Base-by-base conservation (phyloP, 169 alveolate species). In the Ichthyophthirius multifiliis region DNA sequence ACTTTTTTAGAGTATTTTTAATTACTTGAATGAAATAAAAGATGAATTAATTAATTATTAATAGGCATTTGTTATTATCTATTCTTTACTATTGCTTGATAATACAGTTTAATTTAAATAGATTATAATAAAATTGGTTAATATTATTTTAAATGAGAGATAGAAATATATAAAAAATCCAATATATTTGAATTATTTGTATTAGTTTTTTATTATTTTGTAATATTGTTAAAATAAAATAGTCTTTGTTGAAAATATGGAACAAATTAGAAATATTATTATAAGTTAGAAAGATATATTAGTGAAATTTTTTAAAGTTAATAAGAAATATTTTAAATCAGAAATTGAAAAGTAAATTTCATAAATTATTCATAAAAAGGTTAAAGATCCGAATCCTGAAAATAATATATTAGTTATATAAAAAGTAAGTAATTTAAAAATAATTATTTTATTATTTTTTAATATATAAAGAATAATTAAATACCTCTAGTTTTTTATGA, bases 311-410 rank as follows among this genome's bases (percentile, higher is more conserved):
- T 67, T 18, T 9, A 41, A 67, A 67, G 46, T 34, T 12, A 34
- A 67, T 23, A 67, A 67, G 41, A 23, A 32, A 20, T 34, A 37
- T 23, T 12, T 12, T 16, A 34, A 39, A 6, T 67, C 77, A 0
- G 63, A 23, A n/a, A 32, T 67, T 67, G 77, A 67, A 37, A 67
- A 67, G 20, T 37, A 67, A 67, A 67, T 67, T 34, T 37, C 77
- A 1, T 34, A 37, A 39, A 37, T 67, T 0, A 37, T 67, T 1
- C 64, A 67, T 9, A 10, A 67, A 13, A 67, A 67, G 18, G 13
- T 37, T n/a, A 62, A 43, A 1, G 48, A 34, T 32, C 43, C 43
- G n/a, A n/a, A n/a, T n/a, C n/a, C n/a, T n/a, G n/a, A n/a, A n/a
- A n/a, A n/a, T n/a, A n/a, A n/a, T n/a, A n/a, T n/a, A n/a, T n/a